Conservation (phyloP, 345 rosid genomes). For the Eucalyptus grandis region DNA sequence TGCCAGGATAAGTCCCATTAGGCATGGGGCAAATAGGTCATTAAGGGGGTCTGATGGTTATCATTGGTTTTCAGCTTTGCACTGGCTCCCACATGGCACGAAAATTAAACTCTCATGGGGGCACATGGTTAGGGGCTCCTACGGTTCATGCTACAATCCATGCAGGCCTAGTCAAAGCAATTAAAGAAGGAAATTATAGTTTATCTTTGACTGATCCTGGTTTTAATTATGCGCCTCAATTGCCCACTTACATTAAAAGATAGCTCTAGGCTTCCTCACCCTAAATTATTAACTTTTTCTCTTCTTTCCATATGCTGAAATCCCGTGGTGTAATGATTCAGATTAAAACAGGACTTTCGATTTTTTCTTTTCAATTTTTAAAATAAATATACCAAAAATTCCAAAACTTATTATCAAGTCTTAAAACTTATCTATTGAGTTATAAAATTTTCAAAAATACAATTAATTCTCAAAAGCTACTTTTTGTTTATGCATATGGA, state of each 20-base stretch:
- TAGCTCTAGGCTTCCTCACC: not conserved
- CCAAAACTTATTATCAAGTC: too few relatives aligned
- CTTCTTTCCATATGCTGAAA: not conserved
- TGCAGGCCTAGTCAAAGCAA: not conserved
- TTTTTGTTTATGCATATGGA: too few relatives aligned
- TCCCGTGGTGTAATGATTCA: not conserved
- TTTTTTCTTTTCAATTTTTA: not conserved
- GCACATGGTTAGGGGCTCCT: conserved; percentile 29
- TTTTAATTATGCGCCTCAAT: not conserved
- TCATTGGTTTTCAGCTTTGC: not conserved
- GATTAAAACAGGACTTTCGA: not conserved
- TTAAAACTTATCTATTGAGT: fast-evolving
- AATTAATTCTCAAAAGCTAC: too few relatives aligned
- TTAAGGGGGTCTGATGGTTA: not conserved
- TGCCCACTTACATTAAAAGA: not conserved
- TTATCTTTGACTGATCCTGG: conserved; percentile 8
- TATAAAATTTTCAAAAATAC: too few relatives aligned
- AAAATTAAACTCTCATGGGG: conserved; percentile 21
- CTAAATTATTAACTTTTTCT: not conserved
- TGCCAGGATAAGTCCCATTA: not conserved
- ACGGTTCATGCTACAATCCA: not conserved
- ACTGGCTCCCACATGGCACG: conserved; percentile 5
- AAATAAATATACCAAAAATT: too few relatives aligned
- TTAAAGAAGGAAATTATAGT: not conserved
- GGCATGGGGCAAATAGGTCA: not conserved